Evolutionary conservation across 805 yeast genomes (phyloP), one percentile per base, ranked within the genome.

Genomic region (Metschnikowia koreensis): DNA sequence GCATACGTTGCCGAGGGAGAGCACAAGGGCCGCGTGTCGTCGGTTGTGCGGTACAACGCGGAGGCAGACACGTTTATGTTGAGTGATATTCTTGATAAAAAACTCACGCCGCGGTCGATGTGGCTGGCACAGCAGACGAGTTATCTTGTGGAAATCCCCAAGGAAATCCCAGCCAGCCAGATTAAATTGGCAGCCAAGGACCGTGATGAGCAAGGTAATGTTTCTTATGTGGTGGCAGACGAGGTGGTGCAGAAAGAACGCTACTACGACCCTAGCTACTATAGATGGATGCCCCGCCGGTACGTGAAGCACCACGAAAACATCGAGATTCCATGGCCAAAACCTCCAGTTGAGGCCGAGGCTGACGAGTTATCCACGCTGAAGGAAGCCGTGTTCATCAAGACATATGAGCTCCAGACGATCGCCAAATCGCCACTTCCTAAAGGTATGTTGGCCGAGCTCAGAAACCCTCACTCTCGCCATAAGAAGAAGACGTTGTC

Each of bases 301-400:
- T 81, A 82, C 59, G 89, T 92, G 27, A 80, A 80, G 56, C 84
- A 87, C 59, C 84, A 86, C 60, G 81, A 80, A 40, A 79, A 82
- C 47, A 73, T 89, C 48, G 81, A 83, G 26, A 84, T 92, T 46
- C 97, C 97, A 48, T 93, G 96, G 96, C 97, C 97, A 38, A 79
- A 81, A 60, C 92, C 94, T 1, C 69, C 73, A 15, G 53, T 56
- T 34, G 82, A 76, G 31, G 59, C 62, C 0, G 81, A 80, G 56
- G 90, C 84, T 57, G 84, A 83, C 46, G 70, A 65, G 31, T 73
- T 81, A 56, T 81, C 84, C 3, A 88, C 96, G 1, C 65, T 69
- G 6, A 77, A 80, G 29, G 81, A 74, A 9, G 68, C 73, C 1
- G 90, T 81, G 2, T 80, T 83, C 55, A 88, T 83, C 60, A 86